phyloP scores from a whole-genome alignment of 1,284 basidiomycete genomes.

The Boletus holoroseus region DNA sequence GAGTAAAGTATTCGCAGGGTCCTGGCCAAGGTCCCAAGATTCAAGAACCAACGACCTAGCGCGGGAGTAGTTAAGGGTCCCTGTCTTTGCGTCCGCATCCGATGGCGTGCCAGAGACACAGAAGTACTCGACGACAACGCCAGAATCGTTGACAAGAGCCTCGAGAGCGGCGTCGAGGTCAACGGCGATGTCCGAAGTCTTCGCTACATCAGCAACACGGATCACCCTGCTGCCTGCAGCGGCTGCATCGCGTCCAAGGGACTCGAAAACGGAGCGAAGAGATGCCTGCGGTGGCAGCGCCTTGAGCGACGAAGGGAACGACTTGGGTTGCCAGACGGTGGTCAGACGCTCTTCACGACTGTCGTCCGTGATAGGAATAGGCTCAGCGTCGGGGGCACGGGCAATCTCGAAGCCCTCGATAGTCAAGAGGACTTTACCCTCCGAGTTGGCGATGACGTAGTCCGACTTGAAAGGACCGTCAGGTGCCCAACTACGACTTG shows the following conservation, averaged over 20 bases:
- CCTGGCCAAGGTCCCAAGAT: slow-evolving; percentile 15
- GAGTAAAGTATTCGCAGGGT: slow-evolving; percentile 2
- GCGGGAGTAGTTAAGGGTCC: slow-evolving; percentile 10
- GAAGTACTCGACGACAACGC: slow-evolving; percentile 26
- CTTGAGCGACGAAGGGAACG: slow-evolving; percentile 19
- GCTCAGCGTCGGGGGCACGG: slow-evolving; percentile 26
- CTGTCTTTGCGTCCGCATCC: slow-evolving; percentile 26
- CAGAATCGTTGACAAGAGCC: slow-evolving; percentile 12
- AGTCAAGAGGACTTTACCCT: slow-evolving; percentile 28
- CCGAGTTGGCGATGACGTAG: slow-evolving; percentile 27
- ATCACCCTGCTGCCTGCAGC: slow-evolving; percentile 20
- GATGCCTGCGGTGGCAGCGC: slow-evolving; percentile 6
- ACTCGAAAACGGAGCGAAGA: slow-evolving; percentile 19
- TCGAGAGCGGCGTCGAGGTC: slow-evolving; percentile 17
- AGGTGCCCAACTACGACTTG: slow-evolving; percentile 20
- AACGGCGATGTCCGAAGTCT: slow-evolving; percentile 14
- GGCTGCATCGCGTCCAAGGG: slow-evolving; percentile 15
- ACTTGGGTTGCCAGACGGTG: slow-evolving; percentile 27
- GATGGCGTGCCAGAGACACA: slow-evolving; percentile 19
- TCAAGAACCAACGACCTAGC: slow-evolving; percentile 21
- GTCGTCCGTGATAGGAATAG: slow-evolving; percentile 22
- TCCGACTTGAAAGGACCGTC: slow-evolving; percentile 28
- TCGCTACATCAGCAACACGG: slow-evolving; percentile 24
- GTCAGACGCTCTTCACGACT: slow-evolving; percentile 27
- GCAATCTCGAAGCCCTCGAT: slow-evolving; percentile 32